Percentiles rank a stretch among this genome's conserved stretches.
These are phyloP conservation scores for Thalassiosira mediterranea DNA, from an alignment of 352 stramenopile species.

Conservation along the genomic window DNA sequence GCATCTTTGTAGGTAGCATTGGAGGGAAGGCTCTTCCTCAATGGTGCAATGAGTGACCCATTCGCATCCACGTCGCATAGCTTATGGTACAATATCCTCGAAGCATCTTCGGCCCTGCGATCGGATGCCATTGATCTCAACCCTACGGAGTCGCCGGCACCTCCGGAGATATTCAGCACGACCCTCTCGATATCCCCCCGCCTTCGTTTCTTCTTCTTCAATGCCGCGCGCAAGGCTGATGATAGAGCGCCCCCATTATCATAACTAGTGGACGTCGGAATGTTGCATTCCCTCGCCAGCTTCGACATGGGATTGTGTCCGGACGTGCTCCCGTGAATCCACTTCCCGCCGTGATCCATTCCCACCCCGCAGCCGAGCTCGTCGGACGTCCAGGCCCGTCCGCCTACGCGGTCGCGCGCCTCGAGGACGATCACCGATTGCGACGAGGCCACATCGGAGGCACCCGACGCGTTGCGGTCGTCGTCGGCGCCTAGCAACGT, in stretches of 20 bases:
- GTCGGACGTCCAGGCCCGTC: constrained; percentile 9
- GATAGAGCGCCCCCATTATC: background rate
- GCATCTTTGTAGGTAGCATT: constrained; percentile 5
- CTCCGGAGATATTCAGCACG: background rate
- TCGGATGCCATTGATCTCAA: background rate
- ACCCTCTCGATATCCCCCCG: background rate
- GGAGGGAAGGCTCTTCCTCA: background rate
- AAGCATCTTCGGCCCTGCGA: background rate
- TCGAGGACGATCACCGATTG: constrained; percentile 2
- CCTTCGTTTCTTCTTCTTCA: background rate
- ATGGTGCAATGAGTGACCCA: constrained; percentile 1
- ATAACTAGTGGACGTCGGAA: background rate
- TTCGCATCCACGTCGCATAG: background rate
- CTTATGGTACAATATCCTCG: constrained; percentile 3
- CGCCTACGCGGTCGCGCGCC: constrained; percentile 1
- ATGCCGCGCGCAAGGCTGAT: background rate
- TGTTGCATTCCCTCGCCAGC: background rate
- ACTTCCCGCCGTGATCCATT: constrained; percentile 6
- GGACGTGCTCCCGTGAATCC: constrained; percentile 15
- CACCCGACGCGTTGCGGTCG: background rate
- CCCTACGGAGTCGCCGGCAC: background rate
- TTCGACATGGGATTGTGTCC: constrained; percentile 3
- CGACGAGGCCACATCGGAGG: background rate
- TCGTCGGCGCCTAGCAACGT: background rate
- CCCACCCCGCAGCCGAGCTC: background rate